Evolutionary conservation across 2,329 filamentous ascomycete genomes (phyloP).

Genomic region (Alternaria sp.): DNA sequence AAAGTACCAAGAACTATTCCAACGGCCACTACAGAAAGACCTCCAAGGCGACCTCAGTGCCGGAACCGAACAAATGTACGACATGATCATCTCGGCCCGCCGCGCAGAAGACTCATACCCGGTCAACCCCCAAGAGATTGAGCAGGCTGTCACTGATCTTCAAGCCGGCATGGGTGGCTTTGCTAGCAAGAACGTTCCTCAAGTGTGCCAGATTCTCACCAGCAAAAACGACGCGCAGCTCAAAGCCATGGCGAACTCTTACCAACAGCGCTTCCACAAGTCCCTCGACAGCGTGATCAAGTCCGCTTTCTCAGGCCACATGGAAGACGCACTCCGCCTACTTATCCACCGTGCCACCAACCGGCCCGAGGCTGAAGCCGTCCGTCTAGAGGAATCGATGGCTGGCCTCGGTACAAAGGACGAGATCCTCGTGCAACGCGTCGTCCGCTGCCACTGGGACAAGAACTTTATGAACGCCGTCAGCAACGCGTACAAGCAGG

Average conservation of each 20-base stretch:
- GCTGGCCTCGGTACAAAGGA: constrained; percentile 87
- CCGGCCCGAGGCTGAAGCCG: constrained; percentile 82
- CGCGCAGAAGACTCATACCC: constrained; percentile 80
- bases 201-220: constrained; percentile 79
- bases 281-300: constrained; percentile 76
- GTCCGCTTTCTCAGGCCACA: constrained; percentile 88
- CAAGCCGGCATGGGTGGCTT: constrained; percentile 72
- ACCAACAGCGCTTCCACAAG: constrained; percentile 73
- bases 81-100: constrained; percentile 76
- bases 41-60: constrained; percentile 81
- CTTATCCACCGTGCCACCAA: constrained; percentile 80
- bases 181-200: constrained; percentile 73
- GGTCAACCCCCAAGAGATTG: constrained; percentile 73
- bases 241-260: constrained; percentile 77
- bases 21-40: constrained; percentile 70
- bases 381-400: constrained; percentile 86
- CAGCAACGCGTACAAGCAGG: constrained; percentile 76
- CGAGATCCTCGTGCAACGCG: constrained; percentile 74
- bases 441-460: constrained; percentile 86
- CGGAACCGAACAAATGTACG: constrained; percentile 85
- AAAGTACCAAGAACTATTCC: constrained; percentile 73
- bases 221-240: constrained; percentile 82
- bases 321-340: constrained; percentile 81
- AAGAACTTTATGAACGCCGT: constrained; percentile 74
- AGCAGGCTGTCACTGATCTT: constrained; percentile 76